Percentiles rank a stretch among this genome's conserved stretches.
phyloP scores from a whole-genome alignment of 768 basidiomycete genomes.

The Tricholoma saponaceum region DNA sequence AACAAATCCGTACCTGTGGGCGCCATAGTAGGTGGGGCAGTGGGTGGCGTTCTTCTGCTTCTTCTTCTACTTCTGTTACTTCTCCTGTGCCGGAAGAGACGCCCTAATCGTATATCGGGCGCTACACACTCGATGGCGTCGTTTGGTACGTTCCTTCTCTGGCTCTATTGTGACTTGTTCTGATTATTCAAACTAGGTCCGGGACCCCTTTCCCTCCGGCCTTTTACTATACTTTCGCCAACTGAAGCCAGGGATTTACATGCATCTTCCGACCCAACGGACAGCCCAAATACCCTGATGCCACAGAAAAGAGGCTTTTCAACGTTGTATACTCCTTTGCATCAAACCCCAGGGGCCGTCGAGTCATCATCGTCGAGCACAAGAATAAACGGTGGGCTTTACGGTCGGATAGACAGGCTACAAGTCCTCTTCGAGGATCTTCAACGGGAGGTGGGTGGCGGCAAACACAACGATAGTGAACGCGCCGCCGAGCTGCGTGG shows the following conservation, averaged over 20 bases:
- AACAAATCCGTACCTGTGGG: constrained; percentile 4
- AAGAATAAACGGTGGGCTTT: not conserved
- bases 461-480: not conserved
- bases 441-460: not conserved
- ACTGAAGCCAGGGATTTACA: not conserved
- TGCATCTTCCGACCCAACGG: not conserved
- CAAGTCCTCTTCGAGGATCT: not conserved
- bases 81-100: not conserved
- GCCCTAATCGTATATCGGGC: not conserved
- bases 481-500: not conserved
- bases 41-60: constrained; percentile 1
- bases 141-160: not conserved
- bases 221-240: not conserved
- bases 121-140: not conserved
- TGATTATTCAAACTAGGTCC: not conserved
- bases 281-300: not conserved
- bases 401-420: not conserved
- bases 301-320: not conserved
- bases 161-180: not conserved
- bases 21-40: constrained; percentile 9
- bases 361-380: not conserved
- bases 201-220: not conserved
- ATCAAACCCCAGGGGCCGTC: not conserved
- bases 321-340: not conserved
- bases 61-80: not conserved